These are phyloP conservation scores for Alternaria incomplexa DNA, from an alignment of 2,329 filamentous ascomycete genomes.

Conservation along the genomic window DNA sequence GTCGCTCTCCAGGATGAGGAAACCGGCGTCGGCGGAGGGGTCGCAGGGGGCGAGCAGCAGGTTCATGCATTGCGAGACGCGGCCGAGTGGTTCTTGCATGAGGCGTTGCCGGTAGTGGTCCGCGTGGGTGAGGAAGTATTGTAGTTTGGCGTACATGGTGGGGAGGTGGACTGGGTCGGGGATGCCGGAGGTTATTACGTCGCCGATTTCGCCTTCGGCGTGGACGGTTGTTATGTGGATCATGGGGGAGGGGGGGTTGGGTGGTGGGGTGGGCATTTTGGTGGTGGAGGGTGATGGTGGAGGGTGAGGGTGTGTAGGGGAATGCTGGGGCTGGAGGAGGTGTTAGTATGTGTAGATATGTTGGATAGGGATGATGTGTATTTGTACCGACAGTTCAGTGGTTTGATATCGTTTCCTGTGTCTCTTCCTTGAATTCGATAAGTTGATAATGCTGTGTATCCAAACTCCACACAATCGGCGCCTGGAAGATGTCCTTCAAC, in stretches of 20 bases:
- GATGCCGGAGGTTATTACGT: slow-evolving; percentile 58
- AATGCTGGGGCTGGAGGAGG: neutral
- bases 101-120: slow-evolving; percentile 53
- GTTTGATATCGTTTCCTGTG: neutral
- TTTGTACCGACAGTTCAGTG: neutral
- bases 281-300: neutral
- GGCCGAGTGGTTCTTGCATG: slow-evolving; percentile 56
- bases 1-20: slow-evolving; percentile 56
- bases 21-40: slow-evolving; percentile 53
- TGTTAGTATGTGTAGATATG: neutral
- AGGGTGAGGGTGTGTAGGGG: neutral
- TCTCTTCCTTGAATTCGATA: neutral
- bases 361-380: neutral
- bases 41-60: slow-evolving; percentile 56
- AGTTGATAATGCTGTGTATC: neutral
- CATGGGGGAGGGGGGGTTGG: neutral
- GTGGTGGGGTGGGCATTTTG: neutral
- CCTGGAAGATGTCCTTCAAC: neutral
- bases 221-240: slow-evolving; percentile 33
- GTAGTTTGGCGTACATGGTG: slow-evolving; percentile 58
- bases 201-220: slow-evolving; percentile 55
- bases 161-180: slow-evolving; percentile 50
- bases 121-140: slow-evolving; percentile 50
- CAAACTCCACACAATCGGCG: neutral
- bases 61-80: slow-evolving; percentile 49